A percentile compares a stretch with the other conserved stretches of the same genome.
Evolutionary conservation across 164 flowering plant genomes (phyloP).

Genomic region (Sextonia rubra): DNA sequence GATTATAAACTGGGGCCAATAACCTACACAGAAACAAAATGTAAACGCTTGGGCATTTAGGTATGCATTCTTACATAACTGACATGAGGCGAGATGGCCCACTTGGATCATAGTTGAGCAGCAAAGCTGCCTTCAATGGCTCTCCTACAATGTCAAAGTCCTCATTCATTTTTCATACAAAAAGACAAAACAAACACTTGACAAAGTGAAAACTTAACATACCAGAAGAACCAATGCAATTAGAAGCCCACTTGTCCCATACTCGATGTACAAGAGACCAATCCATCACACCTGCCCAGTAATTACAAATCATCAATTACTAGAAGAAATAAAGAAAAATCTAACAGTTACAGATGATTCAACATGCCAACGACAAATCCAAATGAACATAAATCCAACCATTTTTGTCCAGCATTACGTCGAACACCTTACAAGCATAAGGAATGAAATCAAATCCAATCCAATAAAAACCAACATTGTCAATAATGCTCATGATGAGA

Average conservation of each 20-base stretch:
- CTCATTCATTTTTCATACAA: neutral
- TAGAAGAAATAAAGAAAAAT: constrained; percentile 1
- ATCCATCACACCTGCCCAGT: constrained; percentile 36
- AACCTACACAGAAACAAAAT: neutral
- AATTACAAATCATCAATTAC: constrained; percentile 2
- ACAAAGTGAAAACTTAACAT: constrained; percentile 7
- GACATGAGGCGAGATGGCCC: constrained; percentile 83
- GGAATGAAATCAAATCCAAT: no score
- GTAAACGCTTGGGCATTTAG: neutral
- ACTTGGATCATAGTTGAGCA: constrained; percentile 77
- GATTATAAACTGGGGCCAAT: neutral
- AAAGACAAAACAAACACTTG: neutral
- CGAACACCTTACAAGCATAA: no score
- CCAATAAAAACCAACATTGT: no score
- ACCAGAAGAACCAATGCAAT: constrained; percentile 65
- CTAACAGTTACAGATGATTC: neutral
- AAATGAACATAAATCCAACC: neutral
- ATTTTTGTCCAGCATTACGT: no score
- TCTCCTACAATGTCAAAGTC: constrained; percentile 35
- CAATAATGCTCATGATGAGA: no score
- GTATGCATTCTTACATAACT: constrained; percentile 44
- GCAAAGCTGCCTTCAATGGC: constrained; percentile 80
- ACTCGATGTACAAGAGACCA: constrained; percentile 48
- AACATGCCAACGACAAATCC: neutral
- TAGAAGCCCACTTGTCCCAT: constrained; percentile 85